Evolutionary conservation across 2,329 filamentous ascomycete genomes (phyloP).

Genomic region (Claviceps purpurea): DNA sequence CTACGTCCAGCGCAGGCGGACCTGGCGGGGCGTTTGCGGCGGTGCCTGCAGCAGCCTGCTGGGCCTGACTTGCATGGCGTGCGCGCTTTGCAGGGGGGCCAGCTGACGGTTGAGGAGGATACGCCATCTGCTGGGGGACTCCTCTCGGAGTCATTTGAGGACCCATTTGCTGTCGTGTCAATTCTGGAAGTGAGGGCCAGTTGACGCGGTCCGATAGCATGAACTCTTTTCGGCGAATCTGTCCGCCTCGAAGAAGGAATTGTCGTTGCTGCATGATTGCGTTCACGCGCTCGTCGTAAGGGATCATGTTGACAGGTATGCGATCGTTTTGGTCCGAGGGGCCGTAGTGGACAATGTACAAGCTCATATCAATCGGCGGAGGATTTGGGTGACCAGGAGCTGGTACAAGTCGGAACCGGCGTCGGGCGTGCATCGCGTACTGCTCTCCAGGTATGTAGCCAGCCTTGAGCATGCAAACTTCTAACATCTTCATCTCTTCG

Average conservation of each 20-base stretch:
- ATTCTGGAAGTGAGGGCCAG: slow-evolving; percentile 69
- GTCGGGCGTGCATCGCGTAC: slow-evolving; percentile 62
- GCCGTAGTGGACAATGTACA: slow-evolving; percentile 89
- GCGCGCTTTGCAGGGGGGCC: slow-evolving; percentile 43
- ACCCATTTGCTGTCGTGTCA: slow-evolving; percentile 36
- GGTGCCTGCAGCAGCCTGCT: slow-evolving; percentile 14
- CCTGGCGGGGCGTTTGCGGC: slow-evolving; percentile 18
- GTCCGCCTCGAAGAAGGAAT: slow-evolving; percentile 61
- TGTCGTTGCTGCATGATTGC: slow-evolving; percentile 45
- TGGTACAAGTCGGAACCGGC: slow-evolving; percentile 74
- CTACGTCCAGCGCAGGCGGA: slow-evolving; percentile 26
- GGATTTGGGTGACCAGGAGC: slow-evolving; percentile 55
- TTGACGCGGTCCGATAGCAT: slow-evolving; percentile 81
- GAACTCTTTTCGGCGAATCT: slow-evolving; percentile 82
- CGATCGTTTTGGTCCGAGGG: slow-evolving; percentile 61
- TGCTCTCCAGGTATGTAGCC: slow-evolving; percentile 70
- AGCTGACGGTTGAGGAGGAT: slow-evolving; percentile 37
- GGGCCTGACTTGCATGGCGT: slow-evolving; percentile 30
- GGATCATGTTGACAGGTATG: slow-evolving; percentile 55
- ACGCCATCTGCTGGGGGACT: slow-evolving; percentile 48
- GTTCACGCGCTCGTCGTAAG: slow-evolving; percentile 47
- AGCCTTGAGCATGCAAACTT: slow-evolving; percentile 71
- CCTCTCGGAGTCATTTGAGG: slow-evolving; percentile 31
- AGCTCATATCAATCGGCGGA: slow-evolving; percentile 60
- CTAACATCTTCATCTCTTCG: slow-evolving; percentile 52